These are phyloP conservation scores for Cucurbita maxima DNA, from an alignment of 306 rosid species.

Conservation along the genomic window DNA sequence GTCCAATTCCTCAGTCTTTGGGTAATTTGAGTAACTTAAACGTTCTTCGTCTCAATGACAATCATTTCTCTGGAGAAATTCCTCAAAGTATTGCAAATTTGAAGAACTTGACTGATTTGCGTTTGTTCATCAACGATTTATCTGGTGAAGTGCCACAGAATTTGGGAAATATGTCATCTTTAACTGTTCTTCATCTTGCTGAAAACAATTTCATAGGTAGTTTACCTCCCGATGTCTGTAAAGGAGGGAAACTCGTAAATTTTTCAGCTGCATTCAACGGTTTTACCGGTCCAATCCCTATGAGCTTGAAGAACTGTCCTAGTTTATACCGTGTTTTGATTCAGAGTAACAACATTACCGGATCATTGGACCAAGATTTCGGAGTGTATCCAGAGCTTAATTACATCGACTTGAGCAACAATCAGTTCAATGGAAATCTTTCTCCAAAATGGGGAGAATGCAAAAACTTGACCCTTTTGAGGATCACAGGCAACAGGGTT, in stretches of 20 bases:
- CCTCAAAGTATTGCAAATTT: constrained; percentile 28
- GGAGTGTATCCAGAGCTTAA: constrained; percentile 45
- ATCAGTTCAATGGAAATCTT: constrained; percentile 23
- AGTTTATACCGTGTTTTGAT: constrained; percentile 32
- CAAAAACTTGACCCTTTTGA: constrained; percentile 19
- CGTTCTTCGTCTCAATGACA: constrained; percentile 18
- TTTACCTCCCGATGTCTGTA: constrained; percentile 39
- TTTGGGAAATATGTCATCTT: constrained; percentile 34
- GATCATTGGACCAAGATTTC: constrained; percentile 26
- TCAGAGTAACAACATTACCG: constrained; percentile 24
- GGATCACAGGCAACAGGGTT: constrained; percentile 24
- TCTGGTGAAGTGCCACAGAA: constrained; percentile 34
- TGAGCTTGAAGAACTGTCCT: constrained; percentile 29
- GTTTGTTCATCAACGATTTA: constrained; percentile 18
- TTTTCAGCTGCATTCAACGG: constrained; percentile 31
- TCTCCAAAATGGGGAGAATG: constrained; percentile 35
- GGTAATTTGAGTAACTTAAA: constrained; percentile 32
- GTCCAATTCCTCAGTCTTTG: constrained; percentile 32
- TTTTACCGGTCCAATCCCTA: constrained; percentile 36
- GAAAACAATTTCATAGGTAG: constrained; percentile 36
- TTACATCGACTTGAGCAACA: constrained; percentile 38
- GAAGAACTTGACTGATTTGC: constrained; percentile 25
- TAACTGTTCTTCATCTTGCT: constrained; percentile 34
- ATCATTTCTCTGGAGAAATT: constrained; percentile 28
- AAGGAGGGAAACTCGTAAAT: constrained; percentile 28